phyloP scores from a whole-genome alignment of 805 yeast species.

The Isabelozyma rhagii region DNA sequence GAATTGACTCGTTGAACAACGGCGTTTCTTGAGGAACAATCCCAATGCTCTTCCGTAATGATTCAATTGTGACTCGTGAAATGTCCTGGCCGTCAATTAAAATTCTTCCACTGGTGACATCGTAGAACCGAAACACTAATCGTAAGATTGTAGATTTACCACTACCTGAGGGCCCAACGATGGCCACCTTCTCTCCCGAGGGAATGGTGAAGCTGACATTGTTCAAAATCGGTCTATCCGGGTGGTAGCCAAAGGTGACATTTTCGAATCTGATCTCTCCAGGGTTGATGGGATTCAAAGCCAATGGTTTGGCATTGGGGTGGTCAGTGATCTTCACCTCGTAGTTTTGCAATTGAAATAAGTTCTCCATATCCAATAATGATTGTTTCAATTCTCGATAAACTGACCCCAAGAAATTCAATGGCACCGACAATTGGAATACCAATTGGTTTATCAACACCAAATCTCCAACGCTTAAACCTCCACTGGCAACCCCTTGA shows the following conservation, averaged over 20 bases:
- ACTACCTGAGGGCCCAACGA: constrained; percentile 95
- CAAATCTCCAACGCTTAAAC: constrained; percentile 88
- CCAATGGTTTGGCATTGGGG: constrained; percentile 60
- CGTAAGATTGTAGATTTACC: constrained; percentile 90
- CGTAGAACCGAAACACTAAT: constrained; percentile 86
- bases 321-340: constrained; percentile 62
- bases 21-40: constrained; percentile 99
- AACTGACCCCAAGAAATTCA: constrained; percentile 92
- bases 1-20: constrained; percentile 82
- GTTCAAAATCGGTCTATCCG: constrained; percentile 78
- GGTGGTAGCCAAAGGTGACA: constrained; percentile 89
- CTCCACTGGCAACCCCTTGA: constrained; percentile 81
- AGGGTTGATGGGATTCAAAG: constrained; percentile 42
- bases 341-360: constrained; percentile 80
- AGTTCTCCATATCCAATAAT: constrained; percentile 90
- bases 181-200: constrained; percentile 86
- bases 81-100: constrained; percentile 88
- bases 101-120: constrained; percentile 73
- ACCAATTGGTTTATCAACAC: constrained; percentile 94
- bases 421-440: constrained; percentile 91
- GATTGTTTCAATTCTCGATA: constrained; percentile 94
- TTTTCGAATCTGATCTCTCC: constrained; percentile 87
- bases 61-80: constrained; percentile 66
- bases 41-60: constrained; percentile 72
- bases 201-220: constrained; percentile 85